phyloP scores from a whole-genome alignment of 1,284 basidiomycete genomes.

The Chalciporus sp. region DNA sequence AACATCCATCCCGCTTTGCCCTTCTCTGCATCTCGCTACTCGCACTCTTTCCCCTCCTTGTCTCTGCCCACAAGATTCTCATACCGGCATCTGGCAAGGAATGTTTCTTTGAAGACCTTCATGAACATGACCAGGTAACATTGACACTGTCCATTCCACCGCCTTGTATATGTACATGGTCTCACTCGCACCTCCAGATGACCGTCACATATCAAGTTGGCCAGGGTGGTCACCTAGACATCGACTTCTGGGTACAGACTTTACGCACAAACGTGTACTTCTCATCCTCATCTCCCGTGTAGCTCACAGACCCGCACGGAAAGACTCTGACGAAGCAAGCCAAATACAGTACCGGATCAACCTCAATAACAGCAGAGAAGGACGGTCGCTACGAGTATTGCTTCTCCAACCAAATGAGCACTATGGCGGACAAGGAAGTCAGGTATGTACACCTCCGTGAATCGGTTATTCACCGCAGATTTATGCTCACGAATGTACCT shows the following conservation, averaged over 20 bases:
- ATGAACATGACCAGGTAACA: conserved; percentile 87
- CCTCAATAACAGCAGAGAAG: conserved; percentile 83
- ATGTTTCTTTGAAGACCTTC: conserved; percentile 98
- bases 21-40: conserved; percentile 45
- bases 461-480: not conserved
- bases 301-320: conserved; percentile 81
- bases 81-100: conserved; percentile 83
- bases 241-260: conserved; percentile 87
- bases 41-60: conserved; percentile 44
- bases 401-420: conserved; percentile 98
- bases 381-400: conserved; percentile 95
- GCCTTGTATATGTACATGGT: not conserved
- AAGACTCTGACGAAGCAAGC: conserved; percentile 76
- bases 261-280: not conserved
- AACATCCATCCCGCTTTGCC: conserved; percentile 15
- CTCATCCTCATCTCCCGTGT: conserved; percentile 5
- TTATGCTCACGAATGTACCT: conserved; percentile 8
- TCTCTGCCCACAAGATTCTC: conserved; percentile 69
- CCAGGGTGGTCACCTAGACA: conserved; percentile 93
- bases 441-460: conserved; percentile 55
- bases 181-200: conserved; percentile 65
- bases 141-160: conserved; percentile 1
- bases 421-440: conserved; percentile 92
- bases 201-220: conserved; percentile 99
- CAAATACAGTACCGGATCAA: conserved; percentile 88